Evolutionary conservation across 805 yeast species (phyloP).

Genomic region (Nakazawaea pomicola): DNA sequence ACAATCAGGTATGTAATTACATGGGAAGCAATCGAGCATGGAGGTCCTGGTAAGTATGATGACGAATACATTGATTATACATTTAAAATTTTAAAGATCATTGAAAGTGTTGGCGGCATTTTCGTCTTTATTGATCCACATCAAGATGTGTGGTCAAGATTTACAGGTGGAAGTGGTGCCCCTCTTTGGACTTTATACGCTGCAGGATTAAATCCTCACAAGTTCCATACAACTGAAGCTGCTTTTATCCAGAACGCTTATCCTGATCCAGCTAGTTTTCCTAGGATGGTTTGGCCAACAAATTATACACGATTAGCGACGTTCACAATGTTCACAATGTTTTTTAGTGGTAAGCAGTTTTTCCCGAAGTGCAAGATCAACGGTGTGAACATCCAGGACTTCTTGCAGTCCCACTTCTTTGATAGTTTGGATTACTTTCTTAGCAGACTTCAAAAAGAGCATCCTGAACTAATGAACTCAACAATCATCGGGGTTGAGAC

Average conservation of each 20-base stretch:
- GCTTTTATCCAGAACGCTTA: constrained; percentile 67
- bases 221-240: constrained; percentile 71
- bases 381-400: constrained; percentile 74
- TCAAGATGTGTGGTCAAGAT: constrained; percentile 93
- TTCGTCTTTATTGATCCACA: constrained; percentile 85
- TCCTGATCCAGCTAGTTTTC: constrained; percentile 43
- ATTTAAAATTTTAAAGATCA: constrained; percentile 50
- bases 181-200: constrained; percentile 91
- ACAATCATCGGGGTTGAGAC: constrained; percentile 77
- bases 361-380: constrained; percentile 74
- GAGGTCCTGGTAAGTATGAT: constrained; percentile 82
- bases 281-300: constrained; percentile 92
- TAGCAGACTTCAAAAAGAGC: constrained; percentile 29
- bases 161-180: constrained; percentile 88
- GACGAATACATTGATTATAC: constrained; percentile 70
- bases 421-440: constrained; percentile 48
- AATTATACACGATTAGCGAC: constrained; percentile 75
- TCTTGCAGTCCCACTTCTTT: constrained; percentile 59
- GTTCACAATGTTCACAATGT: constrained; percentile 78
- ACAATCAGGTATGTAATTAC: constrained; percentile 70
- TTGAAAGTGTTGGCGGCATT: constrained; percentile 62
- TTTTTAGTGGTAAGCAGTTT: constrained; percentile 71
- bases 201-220: constrained; percentile 78
- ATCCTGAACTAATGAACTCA: constrained; percentile 44
- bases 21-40: constrained; percentile 92